A percentile compares a stretch with the other conserved stretches of the same genome.
Evolutionary conservation across 768 basidiomycete species (phyloP).

Genomic region (Lentinula edodes): DNA sequence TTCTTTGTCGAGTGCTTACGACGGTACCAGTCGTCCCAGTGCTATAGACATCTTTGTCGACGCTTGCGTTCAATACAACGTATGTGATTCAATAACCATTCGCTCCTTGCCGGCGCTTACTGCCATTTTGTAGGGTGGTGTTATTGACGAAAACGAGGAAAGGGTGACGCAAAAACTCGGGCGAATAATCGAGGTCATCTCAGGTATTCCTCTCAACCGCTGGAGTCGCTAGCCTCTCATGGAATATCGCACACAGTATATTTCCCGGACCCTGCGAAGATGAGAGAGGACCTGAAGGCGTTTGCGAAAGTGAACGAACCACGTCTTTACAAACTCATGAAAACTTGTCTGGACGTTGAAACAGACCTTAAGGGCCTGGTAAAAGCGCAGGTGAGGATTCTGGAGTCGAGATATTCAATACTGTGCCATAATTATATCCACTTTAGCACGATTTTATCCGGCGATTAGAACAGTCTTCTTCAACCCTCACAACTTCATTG

Average conservation of each 20-base stretch:
- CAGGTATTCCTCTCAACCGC: conserved; percentile 40
- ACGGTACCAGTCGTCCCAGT: conserved; percentile 52
- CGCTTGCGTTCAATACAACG: conserved; percentile 78
- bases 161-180: conserved; percentile 43
- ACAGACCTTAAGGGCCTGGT: conserved; percentile 75
- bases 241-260: conserved; percentile 11
- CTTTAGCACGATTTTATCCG: conserved; percentile 71
- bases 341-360: conserved; percentile 77
- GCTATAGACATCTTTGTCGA: conserved; percentile 66
- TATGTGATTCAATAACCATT: conserved; percentile 30
- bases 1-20: not conserved
- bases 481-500: conserved; percentile 64
- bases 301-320: conserved; percentile 89
- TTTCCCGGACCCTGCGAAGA: conserved; percentile 70
- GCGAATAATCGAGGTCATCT: conserved; percentile 46
- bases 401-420: not conserved
- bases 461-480: conserved; percentile 65
- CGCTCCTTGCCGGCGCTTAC: not conserved
- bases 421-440: not conserved
- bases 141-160: conserved; percentile 83
- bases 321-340: conserved; percentile 79
- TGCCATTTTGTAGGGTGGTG: conserved; percentile 62
- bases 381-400: conserved; percentile 61
- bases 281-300: conserved; percentile 65
- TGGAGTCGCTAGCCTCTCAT: not conserved